These are phyloP conservation scores for Micromonas pusilla DNA, from an alignment of 139 green algal species.

Conservation along the genomic window DNA sequence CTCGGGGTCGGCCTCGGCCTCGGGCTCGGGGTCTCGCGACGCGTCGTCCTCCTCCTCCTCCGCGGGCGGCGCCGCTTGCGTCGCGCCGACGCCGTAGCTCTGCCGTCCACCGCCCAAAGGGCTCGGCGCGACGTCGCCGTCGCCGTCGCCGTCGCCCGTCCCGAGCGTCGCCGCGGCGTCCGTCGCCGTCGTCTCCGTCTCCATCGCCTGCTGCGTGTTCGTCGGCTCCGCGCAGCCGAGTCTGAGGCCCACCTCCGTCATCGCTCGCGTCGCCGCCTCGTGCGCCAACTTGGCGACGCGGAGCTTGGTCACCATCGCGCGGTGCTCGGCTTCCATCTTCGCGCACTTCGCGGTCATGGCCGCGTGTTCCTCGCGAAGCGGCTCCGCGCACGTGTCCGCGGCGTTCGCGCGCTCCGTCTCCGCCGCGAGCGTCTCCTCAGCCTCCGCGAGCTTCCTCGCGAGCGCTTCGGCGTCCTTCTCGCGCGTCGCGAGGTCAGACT, in stretches of 20 bases:
- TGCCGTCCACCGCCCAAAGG: neutral
- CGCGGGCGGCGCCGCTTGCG: neutral
- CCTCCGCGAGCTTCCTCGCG: neutral
- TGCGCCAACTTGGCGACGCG: too few species aligned
- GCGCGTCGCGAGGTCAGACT: neutral
- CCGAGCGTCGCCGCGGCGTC: neutral
- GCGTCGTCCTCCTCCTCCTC: neutral
- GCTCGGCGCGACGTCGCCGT: neutral
- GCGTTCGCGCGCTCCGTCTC: neutral
- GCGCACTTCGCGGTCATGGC: too few species aligned
- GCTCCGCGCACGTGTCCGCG: neutral
- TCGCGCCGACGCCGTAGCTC: neutral
- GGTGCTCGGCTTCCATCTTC: too few species aligned
- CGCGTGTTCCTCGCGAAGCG: too few species aligned
- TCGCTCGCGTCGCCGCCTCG: too few species aligned
- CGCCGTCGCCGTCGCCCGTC: neutral
- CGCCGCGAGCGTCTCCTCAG: neutral
- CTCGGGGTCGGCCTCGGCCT: neutral
- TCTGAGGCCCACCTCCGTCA: neutral
- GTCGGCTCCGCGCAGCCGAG: neutral
- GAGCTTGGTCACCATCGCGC: too few species aligned
- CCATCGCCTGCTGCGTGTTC: neutral
- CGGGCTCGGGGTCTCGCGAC: too few species aligned
- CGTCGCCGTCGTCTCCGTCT: neutral
- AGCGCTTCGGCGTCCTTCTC: neutral